Base-by-base conservation (phyloP, 352 stramenopile species). In the Phytophthora boehmeriae region DNA sequence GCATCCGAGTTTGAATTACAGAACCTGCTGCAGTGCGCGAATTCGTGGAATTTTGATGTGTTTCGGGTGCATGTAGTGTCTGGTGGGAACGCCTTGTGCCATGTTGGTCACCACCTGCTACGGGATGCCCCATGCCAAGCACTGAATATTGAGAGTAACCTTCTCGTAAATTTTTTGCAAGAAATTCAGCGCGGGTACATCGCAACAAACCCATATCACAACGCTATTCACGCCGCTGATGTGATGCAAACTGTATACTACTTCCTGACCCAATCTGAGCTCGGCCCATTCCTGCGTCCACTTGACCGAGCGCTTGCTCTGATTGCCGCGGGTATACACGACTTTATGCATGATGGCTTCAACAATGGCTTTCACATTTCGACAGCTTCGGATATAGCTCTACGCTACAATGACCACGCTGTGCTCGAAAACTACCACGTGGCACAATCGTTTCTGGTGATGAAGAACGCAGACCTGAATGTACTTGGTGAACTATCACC, bases 321-420 rank as follows among this genome's bases (percentile, higher is more conserved):
- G 19, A 72, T 97, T 39, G 80, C 86, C 2, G 89, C 89, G 4
- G 83, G 74, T 4, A 90, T 97, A 43, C 90, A 97, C 65, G 90
- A 97, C 53, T 96, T 95, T 61, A 93, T 88, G 69, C 90, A 97
- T 62, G 87, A 95, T 44, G 90, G 89, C 8, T 93, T 94, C 52
- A 97, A 95, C 69, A 96, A 97, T 63, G 87, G 80, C 27, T 96
- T 97, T 42, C 88, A 96, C 61, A 93, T 97, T 47, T 88, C 76
- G 16, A 91, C 86, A 8, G 83, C 81, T 10, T 95, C 86, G 3
- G 88, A 96, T 61, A 89, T 97, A 27, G 88, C 90, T 6, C 60
- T 96, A 22, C 80, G 86, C 8, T 97, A 97, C 71, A 96, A 95
- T 45, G 90, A 97, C 63, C 85, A 93, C 48, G 84, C 85, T 4